These are phyloP conservation scores for Pilobolus umbonatus DNA, from an alignment of 192 early-diverging fungal species.

Conservation along the genomic window DNA sequence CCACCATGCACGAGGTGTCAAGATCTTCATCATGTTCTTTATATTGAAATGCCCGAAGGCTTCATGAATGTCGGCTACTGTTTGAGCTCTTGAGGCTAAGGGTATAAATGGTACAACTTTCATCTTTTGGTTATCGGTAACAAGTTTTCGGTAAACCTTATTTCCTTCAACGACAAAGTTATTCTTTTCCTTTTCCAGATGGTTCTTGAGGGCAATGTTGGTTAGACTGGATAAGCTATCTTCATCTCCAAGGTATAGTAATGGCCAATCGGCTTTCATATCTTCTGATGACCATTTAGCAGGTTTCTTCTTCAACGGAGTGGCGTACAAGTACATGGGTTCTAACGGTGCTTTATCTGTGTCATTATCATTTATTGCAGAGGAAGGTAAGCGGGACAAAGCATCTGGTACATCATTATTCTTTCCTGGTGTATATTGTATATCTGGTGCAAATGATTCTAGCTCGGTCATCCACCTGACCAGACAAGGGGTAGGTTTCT, in stretches of 20 bases:
- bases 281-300: background rate
- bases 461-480: constrained; percentile 6
- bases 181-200: background rate
- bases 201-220: background rate
- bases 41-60: background rate
- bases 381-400: background rate
- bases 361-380: too few relatives aligned
- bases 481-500: background rate
- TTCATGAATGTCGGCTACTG: background rate
- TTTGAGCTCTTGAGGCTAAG: background rate
- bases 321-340: constrained; percentile 1
- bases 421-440: constrained; percentile 10
- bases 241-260: background rate
- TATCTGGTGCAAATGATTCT: constrained; percentile 7
- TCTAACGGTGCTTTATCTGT: too few relatives aligned
- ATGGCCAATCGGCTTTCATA: background rate
- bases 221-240: background rate
- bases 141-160: background rate
- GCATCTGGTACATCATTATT: constrained; percentile 7
- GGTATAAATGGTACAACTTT: background rate
- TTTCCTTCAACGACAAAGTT: background rate
- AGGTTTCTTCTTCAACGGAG: background rate
- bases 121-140: background rate
- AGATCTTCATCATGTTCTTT: background rate
- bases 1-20: constrained; percentile 5